Evolutionary conservation across 2,329 filamentous ascomycete species (phyloP).

Genomic region (Apiospora koreana): DNA sequence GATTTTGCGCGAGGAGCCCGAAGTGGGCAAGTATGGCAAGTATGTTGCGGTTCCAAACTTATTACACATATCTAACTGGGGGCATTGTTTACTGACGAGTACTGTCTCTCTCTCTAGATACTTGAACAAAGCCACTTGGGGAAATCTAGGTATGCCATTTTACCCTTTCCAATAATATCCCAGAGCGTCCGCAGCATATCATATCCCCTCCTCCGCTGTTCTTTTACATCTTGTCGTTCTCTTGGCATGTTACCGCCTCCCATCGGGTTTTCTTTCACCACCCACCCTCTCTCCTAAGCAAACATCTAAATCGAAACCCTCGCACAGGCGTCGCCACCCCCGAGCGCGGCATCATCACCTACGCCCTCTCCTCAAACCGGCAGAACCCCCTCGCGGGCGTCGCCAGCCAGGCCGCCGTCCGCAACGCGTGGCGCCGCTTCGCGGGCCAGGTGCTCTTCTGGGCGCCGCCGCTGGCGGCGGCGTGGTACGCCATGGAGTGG

Average conservation of each 20-base stretch:
- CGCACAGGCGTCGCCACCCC: not conserved
- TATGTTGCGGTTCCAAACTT: not conserved
- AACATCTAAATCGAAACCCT: not conserved
- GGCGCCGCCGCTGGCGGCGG: slow-evolving; percentile 74
- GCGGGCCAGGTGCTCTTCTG: slow-evolving; percentile 87
- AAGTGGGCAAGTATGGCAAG: slow-evolving; percentile 4
- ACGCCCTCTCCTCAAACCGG: slow-evolving; percentile 82
- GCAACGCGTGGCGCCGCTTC: slow-evolving; percentile 92
- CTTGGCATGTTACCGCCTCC: too few species aligned
- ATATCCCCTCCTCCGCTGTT: too few species aligned
- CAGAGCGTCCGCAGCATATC: too few species aligned
- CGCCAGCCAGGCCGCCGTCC: slow-evolving; percentile 73
- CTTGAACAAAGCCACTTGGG: slow-evolving; percentile 8
- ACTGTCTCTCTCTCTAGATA: not conserved
- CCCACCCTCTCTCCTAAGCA: too few species aligned
- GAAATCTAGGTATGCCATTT: not conserved
- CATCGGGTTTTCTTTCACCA: not conserved
- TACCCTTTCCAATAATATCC: accelerated
- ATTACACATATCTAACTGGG: too few species aligned
- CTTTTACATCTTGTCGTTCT: too few species aligned
- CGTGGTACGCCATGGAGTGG: slow-evolving; percentile 87
- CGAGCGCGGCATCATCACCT: slow-evolving; percentile 40
- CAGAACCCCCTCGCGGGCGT: slow-evolving; percentile 84
- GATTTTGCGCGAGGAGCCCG: not conserved
- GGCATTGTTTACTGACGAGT: too few species aligned